Evolutionary conservation across 768 basidiomycete species (phyloP).

Genomic region (Tricholoma matsutake): DNA sequence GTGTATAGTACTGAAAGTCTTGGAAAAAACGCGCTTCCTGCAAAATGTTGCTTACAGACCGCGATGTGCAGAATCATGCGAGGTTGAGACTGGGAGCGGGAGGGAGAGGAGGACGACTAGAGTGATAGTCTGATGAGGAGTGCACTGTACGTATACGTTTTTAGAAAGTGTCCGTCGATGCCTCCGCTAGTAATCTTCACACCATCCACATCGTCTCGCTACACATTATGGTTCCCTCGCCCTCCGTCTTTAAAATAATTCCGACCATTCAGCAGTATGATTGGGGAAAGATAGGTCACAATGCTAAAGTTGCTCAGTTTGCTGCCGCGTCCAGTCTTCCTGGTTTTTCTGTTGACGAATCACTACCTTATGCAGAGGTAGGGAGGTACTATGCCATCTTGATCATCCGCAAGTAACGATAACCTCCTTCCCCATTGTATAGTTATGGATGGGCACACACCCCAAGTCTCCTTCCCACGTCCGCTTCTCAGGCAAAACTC

Average conservation of each 20-base stretch:
- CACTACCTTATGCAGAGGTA: conserved; percentile 90
- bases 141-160: too few relatives aligned
- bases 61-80: not conserved
- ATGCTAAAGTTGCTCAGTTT: conserved; percentile 87
- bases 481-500: conserved; percentile 33
- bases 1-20: not conserved
- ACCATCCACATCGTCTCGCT: not conserved
- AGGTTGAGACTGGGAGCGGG: too few relatives aligned
- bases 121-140: too few relatives aligned
- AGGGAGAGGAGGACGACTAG: too few relatives aligned
- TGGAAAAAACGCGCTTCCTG: not conserved
- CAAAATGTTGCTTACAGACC: not conserved
- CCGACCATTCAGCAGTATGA: conserved; percentile 90
- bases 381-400: conserved; percentile 56
- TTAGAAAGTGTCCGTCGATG: too few relatives aligned
- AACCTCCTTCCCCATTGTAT: conserved; percentile 12
- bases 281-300: conserved; percentile 86
- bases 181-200: too few relatives aligned
- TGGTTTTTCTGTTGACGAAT: conserved; percentile 65
- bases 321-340: conserved; percentile 59
- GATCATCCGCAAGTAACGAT: not conserved
- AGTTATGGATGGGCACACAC: conserved; percentile 99
- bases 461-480: conserved; percentile 55
- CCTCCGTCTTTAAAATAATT: conserved; percentile 68
- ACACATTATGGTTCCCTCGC: not conserved